phyloP scores from a whole-genome alignment of 1,284 basidiomycete species.

The Sporisorium graminicola region DNA sequence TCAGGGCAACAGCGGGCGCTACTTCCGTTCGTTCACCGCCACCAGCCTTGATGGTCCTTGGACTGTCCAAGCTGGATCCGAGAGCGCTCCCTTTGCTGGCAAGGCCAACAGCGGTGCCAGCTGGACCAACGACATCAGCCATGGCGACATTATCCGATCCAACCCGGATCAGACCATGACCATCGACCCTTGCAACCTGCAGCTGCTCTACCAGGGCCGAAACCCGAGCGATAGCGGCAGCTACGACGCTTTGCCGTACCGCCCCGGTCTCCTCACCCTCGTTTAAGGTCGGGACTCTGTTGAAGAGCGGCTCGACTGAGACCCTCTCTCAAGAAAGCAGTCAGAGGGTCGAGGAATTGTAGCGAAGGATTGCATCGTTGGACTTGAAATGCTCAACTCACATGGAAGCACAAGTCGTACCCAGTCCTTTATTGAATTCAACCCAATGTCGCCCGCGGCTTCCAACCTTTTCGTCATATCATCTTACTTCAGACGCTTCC shows the following conservation, averaged over 20 bases:
- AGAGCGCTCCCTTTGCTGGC: conserved; percentile 43
- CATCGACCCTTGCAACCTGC: conserved; percentile 29
- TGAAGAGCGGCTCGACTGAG: neutral
- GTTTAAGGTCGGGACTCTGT: neutral
- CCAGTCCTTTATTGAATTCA: too few species aligned
- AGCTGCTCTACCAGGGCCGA: conserved; percentile 37
- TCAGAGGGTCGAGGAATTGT: neutral
- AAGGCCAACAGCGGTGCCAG: conserved; percentile 29
- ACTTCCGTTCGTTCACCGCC: conserved; percentile 39
- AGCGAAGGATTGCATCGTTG: neutral
- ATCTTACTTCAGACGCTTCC: neutral
- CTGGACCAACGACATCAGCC: conserved; percentile 44
- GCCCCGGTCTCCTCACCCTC: conserved; percentile 39
- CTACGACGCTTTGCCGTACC: conserved; percentile 34
- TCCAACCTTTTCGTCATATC: neutral
- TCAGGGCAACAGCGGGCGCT: conserved; percentile 18
- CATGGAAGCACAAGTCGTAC: too few species aligned
- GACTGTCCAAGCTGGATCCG: conserved; percentile 26
- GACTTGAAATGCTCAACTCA: neutral
- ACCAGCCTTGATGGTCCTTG: conserved; percentile 27
- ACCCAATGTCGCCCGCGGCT: too few species aligned
- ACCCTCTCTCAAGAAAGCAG: neutral
- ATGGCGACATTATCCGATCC: conserved; percentile 38
- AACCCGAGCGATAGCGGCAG: conserved; percentile 3
- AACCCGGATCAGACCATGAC: conserved; percentile 40